These are phyloP conservation scores for Aspergillus sp. DNA, from an alignment of 2,329 filamentous ascomycete genomes.

Conservation along the genomic window DNA sequence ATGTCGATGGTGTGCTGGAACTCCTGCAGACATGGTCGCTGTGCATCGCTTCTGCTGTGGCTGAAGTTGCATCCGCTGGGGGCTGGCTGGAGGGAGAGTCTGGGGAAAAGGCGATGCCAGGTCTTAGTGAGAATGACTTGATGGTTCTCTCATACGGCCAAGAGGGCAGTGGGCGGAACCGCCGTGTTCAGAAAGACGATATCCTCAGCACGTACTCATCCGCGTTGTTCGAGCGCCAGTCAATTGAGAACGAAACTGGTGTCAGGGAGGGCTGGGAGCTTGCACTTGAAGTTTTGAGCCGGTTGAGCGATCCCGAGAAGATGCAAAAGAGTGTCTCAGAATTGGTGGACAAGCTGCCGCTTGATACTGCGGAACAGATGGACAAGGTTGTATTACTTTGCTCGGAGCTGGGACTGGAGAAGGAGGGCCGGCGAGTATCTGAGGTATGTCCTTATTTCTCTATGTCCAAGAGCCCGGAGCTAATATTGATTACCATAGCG, in stretches of 20 bases:
- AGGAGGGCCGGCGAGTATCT: conserved; percentile 76
- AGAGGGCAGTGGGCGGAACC: conserved; percentile 46
- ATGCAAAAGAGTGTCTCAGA: conserved; percentile 73
- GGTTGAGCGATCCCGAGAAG: conserved; percentile 70
- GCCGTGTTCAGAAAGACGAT: conserved; percentile 71
- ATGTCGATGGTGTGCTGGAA: conserved; percentile 71
- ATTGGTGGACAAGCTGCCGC: conserved; percentile 69
- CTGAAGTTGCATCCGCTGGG: conserved; percentile 79
- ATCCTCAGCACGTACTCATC: conserved; percentile 75
- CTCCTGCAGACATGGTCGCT: conserved; percentile 79
- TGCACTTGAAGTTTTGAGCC: conserved; percentile 76
- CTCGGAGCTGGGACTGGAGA: conserved; percentile 72
- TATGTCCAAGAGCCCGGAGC: conserved; percentile 16
- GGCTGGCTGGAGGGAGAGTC: conserved; percentile 72
- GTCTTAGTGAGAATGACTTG: conserved; percentile 75
- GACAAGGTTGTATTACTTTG: conserved; percentile 80
- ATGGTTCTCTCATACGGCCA: conserved; percentile 74
- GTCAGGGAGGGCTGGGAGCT: conserved; percentile 81
- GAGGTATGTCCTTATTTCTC: conserved; percentile 61
- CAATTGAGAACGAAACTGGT: conserved; percentile 33
- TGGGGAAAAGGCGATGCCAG: conserved; percentile 58
- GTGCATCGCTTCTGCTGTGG: conserved; percentile 71
- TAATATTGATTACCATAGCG: conserved; percentile 51
- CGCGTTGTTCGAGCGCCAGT: conserved; percentile 48
- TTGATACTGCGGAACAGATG: conserved; percentile 69